Conservation (phyloP, 306 rosid species). For the Malus orientalis region DNA sequence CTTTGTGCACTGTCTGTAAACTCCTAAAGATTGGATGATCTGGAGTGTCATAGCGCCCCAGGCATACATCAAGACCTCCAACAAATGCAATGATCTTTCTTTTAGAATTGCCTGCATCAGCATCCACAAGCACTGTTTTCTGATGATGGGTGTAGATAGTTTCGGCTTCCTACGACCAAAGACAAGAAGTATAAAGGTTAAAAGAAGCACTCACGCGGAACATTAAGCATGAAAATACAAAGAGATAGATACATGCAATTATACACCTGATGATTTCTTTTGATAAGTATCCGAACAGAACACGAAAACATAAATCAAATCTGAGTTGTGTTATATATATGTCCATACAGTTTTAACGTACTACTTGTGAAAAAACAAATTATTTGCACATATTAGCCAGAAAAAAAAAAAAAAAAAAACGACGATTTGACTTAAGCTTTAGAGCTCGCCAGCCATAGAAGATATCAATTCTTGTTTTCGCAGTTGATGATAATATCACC, state of each 20-base stretch:
- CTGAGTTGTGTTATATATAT: background rate
- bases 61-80: slow-evolving; percentile 89
- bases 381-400: too few relatives aligned
- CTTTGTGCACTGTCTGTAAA: slow-evolving; percentile 52
- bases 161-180: slow-evolving; percentile 62
- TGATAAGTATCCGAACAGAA: background rate
- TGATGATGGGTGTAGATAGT: slow-evolving; percentile 90
- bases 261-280: background rate
- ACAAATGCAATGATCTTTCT: slow-evolving; percentile 78
- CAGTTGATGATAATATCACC: background rate
- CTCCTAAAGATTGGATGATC: slow-evolving; percentile 58
- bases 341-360: background rate
- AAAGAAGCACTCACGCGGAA: background rate
- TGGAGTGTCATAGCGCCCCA: slow-evolving; percentile 79
- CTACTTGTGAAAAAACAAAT: too few relatives aligned
- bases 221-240: background rate
- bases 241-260: background rate
- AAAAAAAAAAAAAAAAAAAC: too few relatives aligned
- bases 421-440: too few relatives aligned
- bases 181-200: background rate
- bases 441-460: background rate
- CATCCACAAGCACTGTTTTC: slow-evolving; percentile 89
- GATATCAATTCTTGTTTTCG: background rate
- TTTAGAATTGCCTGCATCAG: slow-evolving; percentile 61
- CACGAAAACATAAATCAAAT: background rate